Evolutionary conservation across 2,329 filamentous ascomycete species (phyloP).

Genomic region (Elsinoe arachidis): DNA sequence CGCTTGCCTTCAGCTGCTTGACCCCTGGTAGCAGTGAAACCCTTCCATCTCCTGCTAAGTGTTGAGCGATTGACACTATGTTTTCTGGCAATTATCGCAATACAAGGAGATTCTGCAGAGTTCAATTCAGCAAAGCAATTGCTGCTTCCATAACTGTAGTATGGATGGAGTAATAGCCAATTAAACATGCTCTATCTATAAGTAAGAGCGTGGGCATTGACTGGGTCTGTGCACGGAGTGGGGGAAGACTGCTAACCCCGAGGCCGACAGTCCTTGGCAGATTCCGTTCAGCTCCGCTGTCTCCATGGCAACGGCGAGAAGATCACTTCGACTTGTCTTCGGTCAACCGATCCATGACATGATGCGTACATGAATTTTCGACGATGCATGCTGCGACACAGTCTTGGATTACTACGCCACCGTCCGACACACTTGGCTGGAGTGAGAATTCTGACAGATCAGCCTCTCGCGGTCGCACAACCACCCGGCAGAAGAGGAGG

Average conservation of each 20-base stretch:
- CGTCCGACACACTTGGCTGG: too few relatives aligned
- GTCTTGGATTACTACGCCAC: too few relatives aligned
- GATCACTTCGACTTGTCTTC: too few relatives aligned
- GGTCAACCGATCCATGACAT: too few relatives aligned
- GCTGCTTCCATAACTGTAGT: not conserved
- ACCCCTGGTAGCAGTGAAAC: not conserved
- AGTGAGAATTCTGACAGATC: too few relatives aligned
- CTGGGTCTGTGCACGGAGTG: not conserved
- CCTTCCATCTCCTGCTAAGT: not conserved
- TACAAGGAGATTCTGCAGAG: slow-evolving; percentile 1
- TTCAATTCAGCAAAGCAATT: slow-evolving; percentile 4
- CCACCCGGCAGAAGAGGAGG: too few relatives aligned
- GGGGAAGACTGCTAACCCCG: not conserved
- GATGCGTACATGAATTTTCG: too few relatives aligned
- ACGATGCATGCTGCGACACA: too few relatives aligned
- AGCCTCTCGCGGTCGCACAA: too few relatives aligned
- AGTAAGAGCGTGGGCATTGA: not conserved
- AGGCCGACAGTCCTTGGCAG: too few relatives aligned
- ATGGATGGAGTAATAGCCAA: not conserved
- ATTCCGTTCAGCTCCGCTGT: too few relatives aligned
- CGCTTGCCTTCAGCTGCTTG: not conserved
- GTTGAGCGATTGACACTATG: slow-evolving; percentile 3
- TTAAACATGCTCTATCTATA: not conserved
- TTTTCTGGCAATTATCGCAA: not conserved
- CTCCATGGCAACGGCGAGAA: too few relatives aligned